phyloP scores from a whole-genome alignment of 345 rosid genomes.

The Psidium friedrichsthalianum region DNA sequence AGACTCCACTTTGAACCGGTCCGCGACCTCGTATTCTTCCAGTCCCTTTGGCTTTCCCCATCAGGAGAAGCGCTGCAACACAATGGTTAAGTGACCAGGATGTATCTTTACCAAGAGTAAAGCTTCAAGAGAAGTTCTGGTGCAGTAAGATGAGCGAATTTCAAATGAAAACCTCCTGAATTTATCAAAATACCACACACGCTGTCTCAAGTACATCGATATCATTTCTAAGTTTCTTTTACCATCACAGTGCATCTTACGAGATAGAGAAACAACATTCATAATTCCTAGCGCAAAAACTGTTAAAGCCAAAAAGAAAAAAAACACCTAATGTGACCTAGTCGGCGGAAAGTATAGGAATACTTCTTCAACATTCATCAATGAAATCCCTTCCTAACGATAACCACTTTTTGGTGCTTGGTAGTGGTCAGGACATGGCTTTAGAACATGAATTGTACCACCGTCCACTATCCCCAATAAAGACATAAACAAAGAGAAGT shows the following conservation, averaged over 20 bases:
- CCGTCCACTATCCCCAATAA: neutral
- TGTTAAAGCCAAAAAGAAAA: neutral
- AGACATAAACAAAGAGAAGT: neutral
- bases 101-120: neutral
- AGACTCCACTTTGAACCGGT: neutral
- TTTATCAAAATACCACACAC: neutral
- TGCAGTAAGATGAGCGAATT: neutral
- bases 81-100: neutral
- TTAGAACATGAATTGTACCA: neutral
- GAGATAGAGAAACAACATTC: neutral
- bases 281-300: neutral
- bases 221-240: neutral
- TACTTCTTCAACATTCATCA: neutral
- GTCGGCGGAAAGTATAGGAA: neutral
- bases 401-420: neutral
- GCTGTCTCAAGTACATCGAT: neutral
- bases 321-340: neutral
- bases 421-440: neutral
- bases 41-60: neutral
- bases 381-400: neutral
- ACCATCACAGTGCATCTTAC: neutral
- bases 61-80: neutral
- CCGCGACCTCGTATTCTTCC: neutral
- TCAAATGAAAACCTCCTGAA: neutral
- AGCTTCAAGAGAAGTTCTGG: neutral